Evolutionary conservation across 306 rosid species (phyloP), one percentile per base, ranked within the genome.

Genomic region (Quercus engelmannii): DNA sequence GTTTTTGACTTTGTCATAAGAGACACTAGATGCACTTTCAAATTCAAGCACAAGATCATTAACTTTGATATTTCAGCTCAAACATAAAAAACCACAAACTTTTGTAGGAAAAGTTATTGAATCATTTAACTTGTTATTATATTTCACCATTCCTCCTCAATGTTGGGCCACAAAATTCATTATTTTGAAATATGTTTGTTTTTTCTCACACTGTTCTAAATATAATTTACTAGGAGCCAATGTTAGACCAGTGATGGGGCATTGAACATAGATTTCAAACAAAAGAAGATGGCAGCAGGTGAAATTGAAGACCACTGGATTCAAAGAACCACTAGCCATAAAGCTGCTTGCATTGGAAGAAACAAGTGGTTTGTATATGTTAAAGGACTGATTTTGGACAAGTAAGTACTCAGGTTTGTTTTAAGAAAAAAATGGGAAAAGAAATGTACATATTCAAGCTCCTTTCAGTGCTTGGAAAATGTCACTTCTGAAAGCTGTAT

Each of bases 1-100:
- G 82, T 86, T 75, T 67, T 68, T 77, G 74, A 74, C 74, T 70
- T n/a, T 26, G 51, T 63, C 71, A 63, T 72, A 21, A 52, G 10
- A 75, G n/a, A 65, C 54, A 78, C 57, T 46, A 33, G 72, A 59
- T 58, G 54, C 68, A 43, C 8, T 61, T 81, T 77, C 75, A 67
- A 70, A 31, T 20, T 58, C 7, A 77, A 67, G 31, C 71, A 59
- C 67, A 61, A 21, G 31, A 23, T 61, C 15, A 8, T 61, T 61
- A 20, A 12, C 35, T 61, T 61, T 61, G 30, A 12, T 49, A 13
- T 49, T 49, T 49, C 54, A 10, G 54, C 54, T 49, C 15, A 49
- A 49, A 49, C 54, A 3, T 12, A 49, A 49, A 11, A 49, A 10
- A 49, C 17, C 17, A 49, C 54, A 12, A 49, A 49, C 54, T 49